Conservation (phyloP, 208 protist species). For the Herpetomonas tarakana region DNA sequence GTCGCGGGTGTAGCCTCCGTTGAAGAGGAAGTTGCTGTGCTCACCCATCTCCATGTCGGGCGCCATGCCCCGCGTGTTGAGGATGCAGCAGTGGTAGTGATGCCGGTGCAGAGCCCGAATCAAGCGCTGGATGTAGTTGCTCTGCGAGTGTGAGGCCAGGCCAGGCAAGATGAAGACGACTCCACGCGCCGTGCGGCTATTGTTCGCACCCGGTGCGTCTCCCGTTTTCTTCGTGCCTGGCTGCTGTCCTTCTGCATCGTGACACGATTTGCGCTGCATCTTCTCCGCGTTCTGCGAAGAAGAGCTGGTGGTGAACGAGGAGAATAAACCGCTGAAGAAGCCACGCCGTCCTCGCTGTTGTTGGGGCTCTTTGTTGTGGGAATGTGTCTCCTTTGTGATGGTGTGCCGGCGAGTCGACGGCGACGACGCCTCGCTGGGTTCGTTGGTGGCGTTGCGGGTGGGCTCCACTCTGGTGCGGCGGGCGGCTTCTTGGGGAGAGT, state of each 20-base stretch:
- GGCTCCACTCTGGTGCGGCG: neutral
- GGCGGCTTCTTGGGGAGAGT: neutral
- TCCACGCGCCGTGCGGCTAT: conserved; percentile 13
- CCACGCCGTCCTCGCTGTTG: neutral
- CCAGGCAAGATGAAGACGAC: conserved; percentile 56
- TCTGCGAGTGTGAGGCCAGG: conserved; percentile 32
- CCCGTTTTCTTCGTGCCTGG: neutral
- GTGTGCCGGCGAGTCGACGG: neutral
- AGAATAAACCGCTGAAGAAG: neutral
- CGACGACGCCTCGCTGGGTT: neutral
- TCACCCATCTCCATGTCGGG: conserved; percentile 6
- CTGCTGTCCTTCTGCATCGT: neutral
- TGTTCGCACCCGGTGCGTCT: neutral
- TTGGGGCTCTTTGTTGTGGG: too few relatives aligned
- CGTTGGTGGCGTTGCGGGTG: neutral
- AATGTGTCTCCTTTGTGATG: neutral
- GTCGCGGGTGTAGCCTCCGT: conserved; percentile 50
- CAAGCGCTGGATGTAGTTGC: conserved; percentile 42
- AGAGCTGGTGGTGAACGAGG: neutral
- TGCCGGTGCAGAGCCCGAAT: conserved; percentile 18
- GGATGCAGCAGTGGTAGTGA: conserved; percentile 41
- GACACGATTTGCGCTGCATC: neutral
- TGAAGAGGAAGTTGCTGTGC: conserved; percentile 29
- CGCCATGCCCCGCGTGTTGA: conserved; percentile 54
- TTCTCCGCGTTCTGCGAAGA: neutral